Conservation (phyloP, 257 asterid genomes). For the Scutellaria baicalensis region DNA sequence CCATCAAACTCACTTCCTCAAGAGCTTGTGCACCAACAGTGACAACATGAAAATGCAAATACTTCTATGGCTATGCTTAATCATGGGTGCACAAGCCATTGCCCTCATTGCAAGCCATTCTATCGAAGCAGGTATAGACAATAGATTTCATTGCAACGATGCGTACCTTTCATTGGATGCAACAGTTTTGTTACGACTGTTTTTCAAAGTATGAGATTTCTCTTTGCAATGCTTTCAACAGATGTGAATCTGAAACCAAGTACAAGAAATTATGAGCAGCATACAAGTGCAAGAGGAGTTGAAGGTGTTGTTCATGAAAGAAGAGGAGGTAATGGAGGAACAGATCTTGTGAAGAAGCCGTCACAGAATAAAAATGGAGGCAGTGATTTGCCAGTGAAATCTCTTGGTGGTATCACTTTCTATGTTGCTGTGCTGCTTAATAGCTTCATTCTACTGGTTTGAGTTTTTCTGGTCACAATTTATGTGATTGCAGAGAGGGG, state of each 20-base stretch:
- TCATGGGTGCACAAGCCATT: neutral
- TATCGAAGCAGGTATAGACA: slow-evolving; percentile 8
- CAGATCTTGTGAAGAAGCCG: slow-evolving; percentile 11
- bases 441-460: slow-evolving; percentile 2
- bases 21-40: no score
- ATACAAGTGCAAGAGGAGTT: neutral
- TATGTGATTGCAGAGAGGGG: no score
- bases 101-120: slow-evolving; percentile 4
- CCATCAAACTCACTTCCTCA: no score
- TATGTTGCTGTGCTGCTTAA: neutral
- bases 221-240: neutral
- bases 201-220: neutral
- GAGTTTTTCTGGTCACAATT: no score
- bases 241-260: neutral
- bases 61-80: slow-evolving; percentile 9
- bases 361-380: neutral
- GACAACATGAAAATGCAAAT: slow-evolving; percentile 17
- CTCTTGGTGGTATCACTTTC: slow-evolving; percentile 2
- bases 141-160: neutral
- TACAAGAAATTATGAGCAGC: neutral
- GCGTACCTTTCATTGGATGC: neutral
- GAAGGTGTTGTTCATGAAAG: slow-evolving; percentile 1
- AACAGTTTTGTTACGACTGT: neutral
- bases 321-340: slow-evolving; percentile 19
- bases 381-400: neutral